A percentile compares a stretch with the other conserved stretches of the same genome.
Evolutionary conservation across 2,329 filamentous ascomycete species (phyloP).

Genomic region (Trichoderma breve): DNA sequence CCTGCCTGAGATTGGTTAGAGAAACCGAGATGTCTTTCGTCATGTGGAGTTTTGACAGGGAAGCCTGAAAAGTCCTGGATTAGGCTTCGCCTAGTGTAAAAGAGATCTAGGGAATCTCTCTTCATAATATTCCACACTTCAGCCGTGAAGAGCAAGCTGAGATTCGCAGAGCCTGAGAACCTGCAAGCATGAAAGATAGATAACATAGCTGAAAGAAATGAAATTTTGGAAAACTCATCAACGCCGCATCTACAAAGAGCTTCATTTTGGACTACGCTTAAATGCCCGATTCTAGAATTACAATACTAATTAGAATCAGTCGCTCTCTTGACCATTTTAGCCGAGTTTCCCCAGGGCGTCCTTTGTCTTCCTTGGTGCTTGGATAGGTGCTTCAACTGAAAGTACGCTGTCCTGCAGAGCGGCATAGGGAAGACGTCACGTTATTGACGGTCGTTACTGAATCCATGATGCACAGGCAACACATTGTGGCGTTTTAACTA

Average conservation of each 20-base stretch:
- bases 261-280: not conserved
- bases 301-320: not conserved
- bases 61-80: not conserved
- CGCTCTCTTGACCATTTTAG: not conserved
- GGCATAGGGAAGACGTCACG: not conserved
- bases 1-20: not conserved
- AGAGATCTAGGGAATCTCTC: not conserved
- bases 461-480: not conserved
- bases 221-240: not conserved
- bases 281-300: not conserved
- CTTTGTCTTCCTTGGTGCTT: not conserved
- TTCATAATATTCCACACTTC: not conserved
- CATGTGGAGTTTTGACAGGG: not conserved
- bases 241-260: not conserved
- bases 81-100: not conserved
- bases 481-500: not conserved
- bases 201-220: not conserved
- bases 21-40: not conserved
- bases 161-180: not conserved
- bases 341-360: not conserved
- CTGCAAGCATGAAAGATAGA: not conserved
- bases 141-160: not conserved
- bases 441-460: not conserved
- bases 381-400: not conserved
- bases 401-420: not conserved